Base-by-base conservation (phyloP, 2,329 filamentous ascomycete genomes). In the Aspergillus vadensis region DNA sequence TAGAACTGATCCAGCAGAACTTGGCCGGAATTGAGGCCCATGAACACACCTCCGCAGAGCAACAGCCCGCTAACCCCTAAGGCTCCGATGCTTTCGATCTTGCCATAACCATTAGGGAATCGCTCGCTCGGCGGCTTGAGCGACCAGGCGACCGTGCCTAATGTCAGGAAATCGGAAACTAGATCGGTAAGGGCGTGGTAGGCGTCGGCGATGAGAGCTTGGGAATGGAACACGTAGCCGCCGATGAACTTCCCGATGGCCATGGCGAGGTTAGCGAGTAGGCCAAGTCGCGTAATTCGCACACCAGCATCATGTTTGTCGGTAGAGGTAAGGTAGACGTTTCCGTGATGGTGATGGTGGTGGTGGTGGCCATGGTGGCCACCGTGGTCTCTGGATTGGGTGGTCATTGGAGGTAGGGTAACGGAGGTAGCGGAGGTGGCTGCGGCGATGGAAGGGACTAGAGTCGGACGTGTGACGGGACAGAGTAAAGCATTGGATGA, bases 171-270 rank as follows among this genome's bases (percentile, higher is more conserved):
- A 76, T 99, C 95, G 56, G 93, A 97, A 62, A 96, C 92, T 59
- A 99, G 86, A 77, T 99, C 95, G 52, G 94, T 96, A 67, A 98
- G 84, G 70, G 92, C 94, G 80, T 99, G 95, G 80, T 96, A 94
- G 58, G 92, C 95, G 76, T 99, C 95, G 72, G 95, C 93, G 61
- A 93, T 83, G 83, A 97, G 90, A 60, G 91, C 89, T 79, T 97
- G 92, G 48, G 93, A 97, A 77, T 97, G 93, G 83, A 99, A 98
- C 67, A 89, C 82, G 80, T 95, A 97, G 68, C 95, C 95, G 60
- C 95, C 95, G 27, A 93, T 82, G 44, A 94, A 95, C 77, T 99
- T 99, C 67, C 88, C 91, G 69, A 98, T 82, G 53, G 94, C 95
- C 93, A 99, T 98, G 72, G 88, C 88, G 56, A 98, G 82, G 76